Conservation (phyloP, 257 asterid genomes). For the Plantago major region DNA sequence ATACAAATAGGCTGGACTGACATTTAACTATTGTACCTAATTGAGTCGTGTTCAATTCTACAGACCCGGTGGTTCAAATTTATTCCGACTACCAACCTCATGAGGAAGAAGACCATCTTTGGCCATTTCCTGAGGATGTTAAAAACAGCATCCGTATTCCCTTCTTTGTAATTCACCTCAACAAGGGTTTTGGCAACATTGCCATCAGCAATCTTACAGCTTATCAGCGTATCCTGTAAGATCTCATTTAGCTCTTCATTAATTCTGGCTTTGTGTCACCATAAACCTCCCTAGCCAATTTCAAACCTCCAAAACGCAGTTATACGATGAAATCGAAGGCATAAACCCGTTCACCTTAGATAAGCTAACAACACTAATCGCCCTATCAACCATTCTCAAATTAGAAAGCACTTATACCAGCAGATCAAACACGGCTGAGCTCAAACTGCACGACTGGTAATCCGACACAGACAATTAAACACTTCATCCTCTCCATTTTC, state of each 20-base stretch:
- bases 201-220: slow-evolving; percentile 63
- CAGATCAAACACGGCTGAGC: slow-evolving; percentile 80
- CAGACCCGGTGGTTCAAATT: no score
- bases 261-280: slow-evolving; percentile 51
- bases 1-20: no score
- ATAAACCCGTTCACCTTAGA: slow-evolving; percentile 69
- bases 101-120: slow-evolving; percentile 86
- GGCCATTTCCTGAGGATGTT: slow-evolving; percentile 64
- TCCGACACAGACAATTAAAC: slow-evolving; percentile 45
- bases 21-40: no score
- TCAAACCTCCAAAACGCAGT: slow-evolving; percentile 53
- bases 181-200: slow-evolving; percentile 61
- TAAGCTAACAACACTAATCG: slow-evolving; percentile 38
- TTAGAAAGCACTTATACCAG: slow-evolving; percentile 58
- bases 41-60: no score
- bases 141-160: slow-evolving; percentile 72
- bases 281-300: slow-evolving; percentile 43
- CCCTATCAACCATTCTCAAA: slow-evolving; percentile 63
- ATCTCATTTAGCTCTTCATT: slow-evolving; percentile 44
- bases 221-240: slow-evolving; percentile 43
- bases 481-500: slow-evolving; percentile 38
- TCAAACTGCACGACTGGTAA: slow-evolving; percentile 61
- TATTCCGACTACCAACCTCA: slow-evolving; percentile 27
- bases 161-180: slow-evolving; percentile 71
- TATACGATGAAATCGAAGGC: slow-evolving; percentile 71